Evolutionary conservation across 768 basidiomycete genomes (phyloP).

Genomic region (Tulasnella sp.): DNA sequence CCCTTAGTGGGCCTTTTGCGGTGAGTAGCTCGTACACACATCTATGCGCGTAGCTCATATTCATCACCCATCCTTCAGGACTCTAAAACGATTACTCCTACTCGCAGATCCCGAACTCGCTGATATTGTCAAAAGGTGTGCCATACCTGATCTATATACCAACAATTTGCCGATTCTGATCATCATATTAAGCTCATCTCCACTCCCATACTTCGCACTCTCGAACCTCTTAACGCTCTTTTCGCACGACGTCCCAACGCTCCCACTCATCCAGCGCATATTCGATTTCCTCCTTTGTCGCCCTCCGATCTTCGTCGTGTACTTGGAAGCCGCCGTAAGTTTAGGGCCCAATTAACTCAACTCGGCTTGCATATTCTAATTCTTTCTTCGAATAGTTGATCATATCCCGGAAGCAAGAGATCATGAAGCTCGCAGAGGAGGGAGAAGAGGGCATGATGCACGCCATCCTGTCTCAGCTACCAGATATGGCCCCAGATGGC

Average conservation of each 20-base stretch:
- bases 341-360: neutral
- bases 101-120: conserved; percentile 63
- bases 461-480: conserved; percentile 39
- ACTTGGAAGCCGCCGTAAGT: conserved; percentile 73
- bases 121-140: conserved; percentile 54
- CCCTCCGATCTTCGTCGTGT: conserved; percentile 61
- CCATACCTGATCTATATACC: conserved; percentile 7
- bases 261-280: conserved; percentile 81
- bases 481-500: conserved; percentile 19
- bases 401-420: conserved; percentile 58
- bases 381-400: no score
- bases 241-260: conserved; percentile 82
- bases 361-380: neutral
- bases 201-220: conserved; percentile 80
- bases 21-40: conserved; percentile 34
- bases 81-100: conserved; percentile 62
- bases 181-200: conserved; percentile 42
- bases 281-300: conserved; percentile 83
- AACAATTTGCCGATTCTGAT: no score
- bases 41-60: neutral
- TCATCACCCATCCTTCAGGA: conserved; percentile 32
- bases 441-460: conserved; percentile 76
- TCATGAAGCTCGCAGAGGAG: conserved; percentile 48
- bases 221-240: conserved; percentile 86
- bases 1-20: conserved; percentile 74